These are phyloP conservation scores for Camelina laxa DNA, from an alignment of 345 rosid species.

Conservation along the genomic window DNA sequence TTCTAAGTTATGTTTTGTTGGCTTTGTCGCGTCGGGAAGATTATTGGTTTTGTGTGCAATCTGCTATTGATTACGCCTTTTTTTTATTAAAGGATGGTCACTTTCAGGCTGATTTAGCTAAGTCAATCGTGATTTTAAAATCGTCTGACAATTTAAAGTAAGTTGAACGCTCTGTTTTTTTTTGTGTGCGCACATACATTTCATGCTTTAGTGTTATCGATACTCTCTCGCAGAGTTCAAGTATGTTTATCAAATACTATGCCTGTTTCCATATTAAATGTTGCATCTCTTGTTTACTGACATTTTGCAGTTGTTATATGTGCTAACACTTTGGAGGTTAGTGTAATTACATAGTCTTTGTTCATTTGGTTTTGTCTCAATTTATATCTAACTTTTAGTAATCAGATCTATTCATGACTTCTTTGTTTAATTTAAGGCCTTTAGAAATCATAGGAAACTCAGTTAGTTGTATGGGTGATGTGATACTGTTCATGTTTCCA, in stretches of 20 bases:
- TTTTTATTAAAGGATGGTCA: constrained; percentile 21
- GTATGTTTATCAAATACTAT: neutral
- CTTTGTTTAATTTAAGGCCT: constrained; percentile 1
- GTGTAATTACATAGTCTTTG: constrained; percentile 3
- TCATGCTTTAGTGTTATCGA: neutral
- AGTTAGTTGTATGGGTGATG: constrained; percentile 48
- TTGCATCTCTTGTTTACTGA: constrained; percentile 20
- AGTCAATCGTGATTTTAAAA: constrained; percentile 40
- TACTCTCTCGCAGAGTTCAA: neutral
- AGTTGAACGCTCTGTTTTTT: constrained; percentile 35
- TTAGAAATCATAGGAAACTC: constrained; percentile 49
- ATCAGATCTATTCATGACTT: neutral
- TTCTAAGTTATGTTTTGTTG: neutral
- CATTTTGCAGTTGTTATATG: constrained; percentile 27
- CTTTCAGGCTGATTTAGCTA: constrained; percentile 42
- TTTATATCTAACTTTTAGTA: constrained; percentile 17
- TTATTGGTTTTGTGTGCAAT: neutral
- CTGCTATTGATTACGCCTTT: neutral
- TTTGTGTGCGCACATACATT: neutral
- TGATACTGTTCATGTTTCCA: constrained; percentile 74
- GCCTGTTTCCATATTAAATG: neutral
- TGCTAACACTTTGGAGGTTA: constrained; percentile 29
- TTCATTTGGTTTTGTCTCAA: constrained; percentile 3
- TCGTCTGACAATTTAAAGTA: constrained; percentile 42
- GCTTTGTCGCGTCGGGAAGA: too few species aligned